These are phyloP conservation scores for Aspergillus terreus DNA, from an alignment of 2,329 filamentous ascomycete species.

Conservation along the genomic window DNA sequence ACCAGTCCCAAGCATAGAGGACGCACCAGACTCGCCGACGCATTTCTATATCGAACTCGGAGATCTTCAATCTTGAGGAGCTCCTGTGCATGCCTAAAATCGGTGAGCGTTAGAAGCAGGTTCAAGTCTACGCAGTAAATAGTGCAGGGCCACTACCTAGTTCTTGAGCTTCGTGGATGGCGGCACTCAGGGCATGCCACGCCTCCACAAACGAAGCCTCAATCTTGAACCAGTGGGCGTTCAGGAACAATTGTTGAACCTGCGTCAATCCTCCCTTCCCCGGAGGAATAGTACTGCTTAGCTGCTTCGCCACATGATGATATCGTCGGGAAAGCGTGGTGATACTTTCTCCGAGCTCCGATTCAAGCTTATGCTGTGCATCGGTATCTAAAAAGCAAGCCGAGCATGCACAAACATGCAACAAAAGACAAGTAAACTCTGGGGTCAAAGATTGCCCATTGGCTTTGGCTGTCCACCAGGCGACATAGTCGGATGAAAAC, in stretches of 20 bases:
- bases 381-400: slow-evolving; percentile 40
- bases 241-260: slow-evolving; percentile 50
- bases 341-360: slow-evolving; percentile 40
- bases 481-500: slow-evolving; percentile 43
- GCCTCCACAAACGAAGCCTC: slow-evolving; percentile 47
- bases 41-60: slow-evolving; percentile 48
- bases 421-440: slow-evolving; percentile 46
- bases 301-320: slow-evolving; percentile 40
- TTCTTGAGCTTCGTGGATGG: slow-evolving; percentile 49
- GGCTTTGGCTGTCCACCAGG: slow-evolving; percentile 44
- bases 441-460: slow-evolving; percentile 33
- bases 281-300: slow-evolving; percentile 42
- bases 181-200: slow-evolving; percentile 45
- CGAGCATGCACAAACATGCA: slow-evolving; percentile 47
- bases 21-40: slow-evolving; percentile 46
- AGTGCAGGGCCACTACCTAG: slow-evolving; percentile 33
- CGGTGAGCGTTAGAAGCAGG: background rate
- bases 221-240: slow-evolving; percentile 46
- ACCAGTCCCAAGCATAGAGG: slow-evolving; percentile 50
- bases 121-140: background rate
- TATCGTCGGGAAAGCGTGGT: slow-evolving; percentile 40
- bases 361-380: slow-evolving; percentile 41
- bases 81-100: slow-evolving; percentile 35
- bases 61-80: slow-evolving; percentile 29
- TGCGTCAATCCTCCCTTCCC: slow-evolving; percentile 44